Conservation (phyloP, 148 eudicot genomes). For the Agrostemma githago region DNA sequence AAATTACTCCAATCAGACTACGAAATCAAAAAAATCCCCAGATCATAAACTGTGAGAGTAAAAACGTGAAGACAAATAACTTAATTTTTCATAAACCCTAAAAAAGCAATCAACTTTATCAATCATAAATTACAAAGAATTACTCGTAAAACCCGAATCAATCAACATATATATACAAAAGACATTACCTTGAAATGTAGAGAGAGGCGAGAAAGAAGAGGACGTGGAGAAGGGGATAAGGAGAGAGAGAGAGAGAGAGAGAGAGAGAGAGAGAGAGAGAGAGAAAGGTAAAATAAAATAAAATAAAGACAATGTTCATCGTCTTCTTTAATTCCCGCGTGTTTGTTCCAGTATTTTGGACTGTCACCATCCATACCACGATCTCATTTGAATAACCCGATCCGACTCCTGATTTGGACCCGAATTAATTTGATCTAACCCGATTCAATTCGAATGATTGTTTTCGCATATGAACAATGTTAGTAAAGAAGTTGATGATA, state of each 20-base stretch:
- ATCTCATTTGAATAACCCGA: too few species aligned
- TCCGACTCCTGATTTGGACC: too few species aligned
- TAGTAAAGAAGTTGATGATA: too few species aligned
- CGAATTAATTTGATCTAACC: too few species aligned
- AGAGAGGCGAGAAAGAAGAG: not conserved
- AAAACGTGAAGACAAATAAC: not conserved
- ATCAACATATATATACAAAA: not conserved
- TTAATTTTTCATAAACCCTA: not conserved
- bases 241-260: conserved; percentile 3
- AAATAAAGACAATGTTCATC: too few species aligned
- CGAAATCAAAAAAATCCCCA: conserved; percentile 11
- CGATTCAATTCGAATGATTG: too few species aligned
- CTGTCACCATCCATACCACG: too few species aligned
- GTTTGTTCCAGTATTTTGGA: too few species aligned
- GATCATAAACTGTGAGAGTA: conserved; percentile 1
- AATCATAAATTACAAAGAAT: not conserved
- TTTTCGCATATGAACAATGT: too few species aligned
- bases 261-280: not conserved
- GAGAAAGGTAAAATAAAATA: not conserved
- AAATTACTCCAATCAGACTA: not conserved
- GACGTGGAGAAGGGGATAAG: not conserved
- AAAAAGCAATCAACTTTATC: not conserved
- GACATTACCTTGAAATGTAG: conserved; percentile 9
- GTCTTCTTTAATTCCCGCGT: too few species aligned
- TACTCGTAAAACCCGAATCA: too few species aligned